A percentile compares a stretch with the other conserved stretches of the same genome.
phyloP scores from a whole-genome alignment of 768 basidiomycete species.

The Lactifluus piperatus region DNA sequence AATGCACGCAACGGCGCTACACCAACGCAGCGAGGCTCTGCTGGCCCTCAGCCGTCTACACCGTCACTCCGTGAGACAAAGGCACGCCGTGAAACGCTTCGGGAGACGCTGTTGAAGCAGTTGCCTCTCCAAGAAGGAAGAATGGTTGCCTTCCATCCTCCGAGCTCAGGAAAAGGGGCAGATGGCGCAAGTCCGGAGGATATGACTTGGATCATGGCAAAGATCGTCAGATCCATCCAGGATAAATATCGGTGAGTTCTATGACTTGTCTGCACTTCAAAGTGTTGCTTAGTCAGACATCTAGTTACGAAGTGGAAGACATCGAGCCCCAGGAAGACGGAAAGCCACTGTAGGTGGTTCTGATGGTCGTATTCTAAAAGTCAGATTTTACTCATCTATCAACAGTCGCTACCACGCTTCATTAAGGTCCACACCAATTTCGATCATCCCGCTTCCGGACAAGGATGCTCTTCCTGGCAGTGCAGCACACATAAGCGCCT shows the following conservation, averaged over 20 bases:
- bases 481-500: conserved; percentile 57
- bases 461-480: conserved; percentile 46
- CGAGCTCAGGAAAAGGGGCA: conserved; percentile 41
- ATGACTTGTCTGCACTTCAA: neutral
- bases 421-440: conserved; percentile 30
- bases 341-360: conserved; percentile 33
- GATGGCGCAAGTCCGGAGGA: conserved; percentile 43
- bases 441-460: conserved; percentile 77
- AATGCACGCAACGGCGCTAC: conserved; percentile 44
- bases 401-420: conserved; percentile 60
- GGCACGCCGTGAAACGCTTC: conserved; percentile 48
- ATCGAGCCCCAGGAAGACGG: conserved; percentile 78
- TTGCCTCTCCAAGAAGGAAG: conserved; percentile 63
- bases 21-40: conserved; percentile 48
- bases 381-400: neutral
- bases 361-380: neutral
- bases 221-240: conserved; percentile 58
- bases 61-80: conserved; percentile 60
- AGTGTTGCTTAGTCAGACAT: neutral
- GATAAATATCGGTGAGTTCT: conserved; percentile 58
- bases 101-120: conserved; percentile 50
- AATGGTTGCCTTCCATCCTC: conserved; percentile 73
- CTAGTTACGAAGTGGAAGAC: conserved; percentile 80
- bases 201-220: conserved; percentile 70
- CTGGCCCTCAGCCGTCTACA: conserved; percentile 42